These are phyloP conservation scores for Graphilbum fragrans DNA, from an alignment of 2,329 filamentous ascomycete genomes.

Conservation along the genomic window DNA sequence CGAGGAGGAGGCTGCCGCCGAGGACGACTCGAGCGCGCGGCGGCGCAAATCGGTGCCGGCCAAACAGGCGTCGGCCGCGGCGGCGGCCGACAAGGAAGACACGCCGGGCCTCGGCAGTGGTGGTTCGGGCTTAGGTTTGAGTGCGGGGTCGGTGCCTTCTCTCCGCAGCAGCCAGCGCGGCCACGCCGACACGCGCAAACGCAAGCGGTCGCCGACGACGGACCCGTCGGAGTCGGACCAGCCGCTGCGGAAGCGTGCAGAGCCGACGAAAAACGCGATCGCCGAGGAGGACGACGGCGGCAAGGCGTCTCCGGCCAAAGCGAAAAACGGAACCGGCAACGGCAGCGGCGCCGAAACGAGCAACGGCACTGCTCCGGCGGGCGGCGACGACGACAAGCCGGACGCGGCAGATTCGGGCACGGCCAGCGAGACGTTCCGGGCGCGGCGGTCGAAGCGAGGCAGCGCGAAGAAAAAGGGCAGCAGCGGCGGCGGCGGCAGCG, in stretches of 20 bases:
- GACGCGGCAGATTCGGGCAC: conserved; percentile 17
- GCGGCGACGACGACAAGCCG: conserved; percentile 27
- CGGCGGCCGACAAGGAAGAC: conserved; percentile 16
- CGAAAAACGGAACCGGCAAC: conserved; percentile 15
- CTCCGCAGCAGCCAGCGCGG: conserved; percentile 9
- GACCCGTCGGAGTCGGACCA: conserved; percentile 34
- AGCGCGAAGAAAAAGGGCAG: conserved; percentile 20
- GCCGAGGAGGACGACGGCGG: conserved; percentile 13
- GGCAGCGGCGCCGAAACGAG: conserved; percentile 22
- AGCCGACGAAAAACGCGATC: conserved; percentile 24
- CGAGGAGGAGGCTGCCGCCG: conserved; percentile 8
- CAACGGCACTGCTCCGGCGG: conserved; percentile 24
- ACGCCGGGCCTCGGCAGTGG: background rate
- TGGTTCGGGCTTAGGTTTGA: too few relatives aligned
- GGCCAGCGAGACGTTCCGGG: conserved; percentile 20
- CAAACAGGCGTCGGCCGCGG: conserved; percentile 8
- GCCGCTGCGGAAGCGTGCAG: conserved; percentile 41
- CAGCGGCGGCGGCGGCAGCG: conserved; percentile 15
- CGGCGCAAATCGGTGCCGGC: conserved; percentile 12
- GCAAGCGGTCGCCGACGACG: conserved; percentile 33
- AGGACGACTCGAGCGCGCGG: conserved; percentile 1
- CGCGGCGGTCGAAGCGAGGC: conserved; percentile 28
- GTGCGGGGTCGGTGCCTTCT: too few relatives aligned
- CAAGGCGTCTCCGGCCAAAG: conserved; percentile 17
- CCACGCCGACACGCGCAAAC: conserved; percentile 30